A percentile compares a stretch with the other conserved stretches of the same genome.
These are phyloP conservation scores for Tetragonia tetragonoides DNA, from an alignment of 148 eudicot genomes.

Conservation along the genomic window DNA sequence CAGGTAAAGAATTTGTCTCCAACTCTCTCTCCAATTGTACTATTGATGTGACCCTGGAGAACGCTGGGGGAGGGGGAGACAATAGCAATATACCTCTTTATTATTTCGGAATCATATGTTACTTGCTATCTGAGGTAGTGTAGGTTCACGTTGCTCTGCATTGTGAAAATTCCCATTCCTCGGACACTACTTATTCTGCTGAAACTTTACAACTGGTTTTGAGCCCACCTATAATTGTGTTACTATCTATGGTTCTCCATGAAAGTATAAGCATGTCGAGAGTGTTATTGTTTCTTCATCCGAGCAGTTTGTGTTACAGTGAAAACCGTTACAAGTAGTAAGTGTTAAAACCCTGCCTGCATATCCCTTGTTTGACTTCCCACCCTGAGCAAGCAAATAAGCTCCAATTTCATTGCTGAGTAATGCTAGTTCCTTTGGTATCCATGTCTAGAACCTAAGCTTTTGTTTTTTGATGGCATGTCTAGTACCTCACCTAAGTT, in stretches of 20 bases:
- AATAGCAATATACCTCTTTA: neutral
- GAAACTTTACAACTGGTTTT: neutral
- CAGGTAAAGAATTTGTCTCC: conserved; percentile 14
- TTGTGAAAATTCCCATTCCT: neutral
- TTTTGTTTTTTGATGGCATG: too few relatives aligned
- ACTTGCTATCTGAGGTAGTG: neutral
- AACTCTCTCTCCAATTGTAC: neutral
- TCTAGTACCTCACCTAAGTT: too few relatives aligned
- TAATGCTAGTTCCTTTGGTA: neutral
- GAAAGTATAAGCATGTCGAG: too few relatives aligned
- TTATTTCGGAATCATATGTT: neutral
- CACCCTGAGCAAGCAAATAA: too few relatives aligned
- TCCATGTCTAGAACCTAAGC: neutral
- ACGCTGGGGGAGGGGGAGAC: neutral
- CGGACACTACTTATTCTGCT: neutral
- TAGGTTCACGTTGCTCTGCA: conserved; percentile 7
- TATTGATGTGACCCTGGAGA: neutral
- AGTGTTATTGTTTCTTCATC: too few relatives aligned
- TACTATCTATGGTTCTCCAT: too few relatives aligned
- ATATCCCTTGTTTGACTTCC: too few relatives aligned
- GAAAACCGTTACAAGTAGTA: too few relatives aligned
- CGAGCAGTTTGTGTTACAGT: too few relatives aligned
- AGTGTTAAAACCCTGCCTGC: too few relatives aligned
- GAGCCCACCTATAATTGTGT: too few relatives aligned
- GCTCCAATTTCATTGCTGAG: too few relatives aligned